Evolutionary conservation across 2,329 filamentous ascomycete species (phyloP), one percentile per base, ranked within the genome.

Genomic region (Fusarium sp.): DNA sequence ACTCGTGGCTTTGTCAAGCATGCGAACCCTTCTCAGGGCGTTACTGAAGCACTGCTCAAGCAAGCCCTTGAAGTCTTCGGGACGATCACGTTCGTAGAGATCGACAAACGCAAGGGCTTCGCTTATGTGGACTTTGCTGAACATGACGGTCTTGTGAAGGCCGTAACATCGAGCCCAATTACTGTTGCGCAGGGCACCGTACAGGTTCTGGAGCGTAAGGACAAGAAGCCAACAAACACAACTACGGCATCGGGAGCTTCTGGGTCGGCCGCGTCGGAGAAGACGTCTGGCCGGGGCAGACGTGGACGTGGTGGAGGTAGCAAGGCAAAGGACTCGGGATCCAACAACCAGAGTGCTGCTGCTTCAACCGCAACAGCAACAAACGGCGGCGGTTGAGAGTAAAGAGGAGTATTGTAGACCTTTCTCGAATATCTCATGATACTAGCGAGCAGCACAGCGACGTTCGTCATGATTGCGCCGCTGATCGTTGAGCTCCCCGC

Each of bases 101-200:
- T 98, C 57, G 95, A 98, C 78, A 95, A 94, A 79, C 92, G 95
- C 75, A 98, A 98, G 79, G 94, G 94, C 0, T 97, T 97, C 75
- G 95, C 94, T 3, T 97, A 98, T 78, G 91, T 97, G 40, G 93
- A 97, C 68, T 98, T 98, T 82, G 87, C 88, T 10, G 90, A 94
- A 23, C 87, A 91, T 1, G 89, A 91, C 9, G 87, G 88, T 10
- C 85, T 98, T 28, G 88, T 89, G 73, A 94, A 93, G 75, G 95
- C 95, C 6, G 90, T 97, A 76, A 87, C 90, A 15, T 93, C 92
- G 12, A 97, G 94, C 76, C 94, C 93, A 0, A 87, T 98, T 31
- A 84, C 91, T 18, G 91, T 98, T 11, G 95, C 92, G 0, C 92
- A 97, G 77, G 94, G 93, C 7, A 91, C 91, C 10, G 94, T 98